Base-by-base conservation (phyloP, 441 rosid genomes). In the Geranium incanum region DNA sequence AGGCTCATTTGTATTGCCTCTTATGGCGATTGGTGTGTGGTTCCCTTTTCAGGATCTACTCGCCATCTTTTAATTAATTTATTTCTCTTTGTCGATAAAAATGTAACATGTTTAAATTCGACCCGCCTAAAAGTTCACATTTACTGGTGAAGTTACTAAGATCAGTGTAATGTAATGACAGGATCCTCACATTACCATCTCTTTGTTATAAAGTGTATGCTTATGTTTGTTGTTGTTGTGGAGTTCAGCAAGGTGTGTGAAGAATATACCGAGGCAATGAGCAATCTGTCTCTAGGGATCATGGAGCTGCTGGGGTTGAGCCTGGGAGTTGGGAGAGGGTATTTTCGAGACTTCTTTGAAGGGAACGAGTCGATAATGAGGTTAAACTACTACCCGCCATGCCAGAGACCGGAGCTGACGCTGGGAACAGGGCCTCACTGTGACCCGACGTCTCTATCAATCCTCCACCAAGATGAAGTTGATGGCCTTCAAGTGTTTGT, bases 381-480 rank as follows among this genome's bases (percentile, higher is more conserved):
- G 41, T 45, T 71, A 39, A 75, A 75, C 36, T 75, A 68, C 70
- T 75, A 75, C 7, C 74, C 78, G 12, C 68, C 71, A 12, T 75
- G 78, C 41, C 74, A 57, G 11, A 63, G 59, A 19, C 78, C 78
- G 5, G 70, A 71, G 12, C 52, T 75, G 38, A 68, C 74, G 5
- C 63, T 75, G 0, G 78, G 78, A 21, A 71, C 78, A 0, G 71
- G 78, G 8, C 71, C 74, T 19, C 33, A 28, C 33, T 28, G 33
- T 28, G 33, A 28, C 3, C 33, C 33, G 2, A 28, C 33, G 33
- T 28, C 74, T 16, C 70, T 75, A 5, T 33, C 78, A 6, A 71
- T 75, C 48, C 74, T 75, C 5, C 71, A 52, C 12, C 71, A 75
- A 64, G 78, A 75, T 18, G 68, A 66, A 50, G 74, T 75, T 0